A percentile compares a stretch with the other conserved stretches of the same genome.
Evolutionary conservation across 768 basidiomycete species (phyloP).

Genomic region (Lactarius quietus): DNA sequence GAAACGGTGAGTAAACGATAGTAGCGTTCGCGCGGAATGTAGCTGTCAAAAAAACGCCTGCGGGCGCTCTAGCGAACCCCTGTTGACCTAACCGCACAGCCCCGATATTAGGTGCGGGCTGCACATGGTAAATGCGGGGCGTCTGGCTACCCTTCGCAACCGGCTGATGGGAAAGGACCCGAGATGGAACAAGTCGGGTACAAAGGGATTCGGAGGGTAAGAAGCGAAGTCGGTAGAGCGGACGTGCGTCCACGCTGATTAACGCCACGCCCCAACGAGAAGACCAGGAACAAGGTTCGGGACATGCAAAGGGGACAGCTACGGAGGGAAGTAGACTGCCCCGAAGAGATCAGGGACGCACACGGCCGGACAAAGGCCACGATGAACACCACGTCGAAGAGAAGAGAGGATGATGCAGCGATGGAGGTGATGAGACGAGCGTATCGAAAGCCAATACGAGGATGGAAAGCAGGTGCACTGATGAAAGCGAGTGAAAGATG

Average conservation of each 20-base stretch:
- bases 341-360: neutral
- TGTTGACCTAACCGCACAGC: conserved; percentile 13
- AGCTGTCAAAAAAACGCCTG: neutral
- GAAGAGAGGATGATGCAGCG: neutral
- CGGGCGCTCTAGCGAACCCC: neutral
- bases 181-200: neutral
- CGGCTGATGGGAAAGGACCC: neutral
- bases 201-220: neutral
- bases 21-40: neutral
- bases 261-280: neutral
- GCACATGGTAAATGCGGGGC: conserved; percentile 9
- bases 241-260: conserved; percentile 2
- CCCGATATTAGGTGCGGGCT: neutral
- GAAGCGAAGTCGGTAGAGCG: neutral
- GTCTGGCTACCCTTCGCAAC: neutral
- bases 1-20: neutral
- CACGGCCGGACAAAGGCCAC: neutral
- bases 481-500: conserved; percentile 59
- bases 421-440: neutral
- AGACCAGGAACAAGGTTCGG: neutral
- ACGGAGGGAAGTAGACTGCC: neutral
- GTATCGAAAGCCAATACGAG: neutral
- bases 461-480: conserved; percentile 8
- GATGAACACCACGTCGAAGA: neutral
- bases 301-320: neutral